Base-by-base conservation (phyloP, 768 basidiomycete genomes). In the Crucibulum laeve region DNA sequence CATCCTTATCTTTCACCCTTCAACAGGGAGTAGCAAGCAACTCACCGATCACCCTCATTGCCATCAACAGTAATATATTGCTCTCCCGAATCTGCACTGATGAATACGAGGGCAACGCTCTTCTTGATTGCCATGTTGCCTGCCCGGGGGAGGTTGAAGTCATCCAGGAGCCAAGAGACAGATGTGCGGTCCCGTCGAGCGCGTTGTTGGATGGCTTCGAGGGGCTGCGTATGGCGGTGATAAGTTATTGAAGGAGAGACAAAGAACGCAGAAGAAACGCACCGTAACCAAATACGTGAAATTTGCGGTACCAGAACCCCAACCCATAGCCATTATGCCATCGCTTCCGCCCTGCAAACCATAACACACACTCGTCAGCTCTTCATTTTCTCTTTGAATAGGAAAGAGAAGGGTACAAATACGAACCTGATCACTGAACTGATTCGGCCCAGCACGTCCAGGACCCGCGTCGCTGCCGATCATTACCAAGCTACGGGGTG, bases 291-390 rank as follows among this genome's bases (percentile, higher is more conserved):
- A 76, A 61, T 91, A 92, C 4, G 84, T 80, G 68, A 88, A 84
- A 52, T 80, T 77, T 10, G 79, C 72, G 0, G 91, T 89, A 4
- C 90, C 91, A 39, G 84, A 87, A 26, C 91, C 93, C 93, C 93
- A 96, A 11, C 91, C 91, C 84, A 92, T 85, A 5, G 90, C 91
- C 17, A 96, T 71, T 14, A 86, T 72, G 7, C 91, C 91, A 38
- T 74, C 77, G 23, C 68, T 64, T 19, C 82, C 81, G 38, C 75
- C 80, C 51, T 68, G 47, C 21, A 23, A 17, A 28, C n/a, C 18
- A 19, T 21, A 30, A 6, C 19, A 25, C 23, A 18, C 21, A 39
- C 8, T n/a, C 32, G 18, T 5, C n/a, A 45, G 4, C 32, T 25
- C 25, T 6, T n/a, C 18, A 42, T 21, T 24, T 40, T 34, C 15